Evolutionary conservation across 2,329 filamentous ascomycete species (phyloP), one percentile per base, ranked within the genome.

Genomic region (Thyridium curvatum): DNA sequence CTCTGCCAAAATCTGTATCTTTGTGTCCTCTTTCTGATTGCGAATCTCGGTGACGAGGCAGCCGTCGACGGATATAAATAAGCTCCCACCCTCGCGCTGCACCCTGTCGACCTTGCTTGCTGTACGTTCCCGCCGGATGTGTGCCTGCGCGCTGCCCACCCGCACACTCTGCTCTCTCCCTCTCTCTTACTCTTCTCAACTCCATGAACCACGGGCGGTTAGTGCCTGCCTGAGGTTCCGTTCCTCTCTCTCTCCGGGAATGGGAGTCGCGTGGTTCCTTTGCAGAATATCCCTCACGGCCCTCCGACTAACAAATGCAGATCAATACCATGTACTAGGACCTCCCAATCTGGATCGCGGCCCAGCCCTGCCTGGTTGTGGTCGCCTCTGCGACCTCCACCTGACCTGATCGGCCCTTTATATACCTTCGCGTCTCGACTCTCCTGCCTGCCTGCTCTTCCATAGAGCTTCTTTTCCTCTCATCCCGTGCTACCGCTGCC

Each of bases 261-360:
- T 30, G 40, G 35, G 39, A 41, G 34, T 26, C 37, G 40, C 42
- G 39, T 38, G 39, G 41, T 30, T 41, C 39, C n/a, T 31, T 31
- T 37, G 17, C 16, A 18, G 32, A 28, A 29, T 40, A 38, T 41
- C 33, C 8, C 31, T 34, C 10, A 15, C 14, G 6, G 21, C 32
- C n/a, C 37, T 46, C 44, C 49, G 41, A 52, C 58, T 53, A 43
- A 51, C 45, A 41, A 39, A 41, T 44, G 21, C 21, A 26, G 21
- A 45, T 39, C 50, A 58, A 52, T 54, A 58, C 50, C 50, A 65
- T 65, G 61, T 58, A 55, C 57, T 63, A 63, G 57, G n/a, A 54
- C 46, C 46, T 49, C 40, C 45, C 43, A 46, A 47, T 54, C 47
- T 53, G 52, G 52, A 52, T 49, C 53, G 52, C 21, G 21, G 21